Conservation (phyloP, 371 early-diverging fungal species). For the Mucor mucedo region DNA sequence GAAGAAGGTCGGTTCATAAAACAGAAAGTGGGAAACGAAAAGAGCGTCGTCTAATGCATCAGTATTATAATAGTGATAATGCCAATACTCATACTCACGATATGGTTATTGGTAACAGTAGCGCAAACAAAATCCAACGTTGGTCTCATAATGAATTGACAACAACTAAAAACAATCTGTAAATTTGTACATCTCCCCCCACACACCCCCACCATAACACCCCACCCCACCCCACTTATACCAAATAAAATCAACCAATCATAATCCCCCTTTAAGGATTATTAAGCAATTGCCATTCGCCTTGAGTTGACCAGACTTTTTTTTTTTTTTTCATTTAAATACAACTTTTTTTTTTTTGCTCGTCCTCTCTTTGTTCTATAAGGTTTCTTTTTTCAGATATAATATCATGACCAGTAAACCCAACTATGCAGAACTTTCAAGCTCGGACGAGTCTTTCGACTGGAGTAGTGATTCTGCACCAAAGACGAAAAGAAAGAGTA, state of each 20-base stretch:
- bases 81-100: conserved; percentile 1
- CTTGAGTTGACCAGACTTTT: neutral
- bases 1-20: conserved; percentile 34
- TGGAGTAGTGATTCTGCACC: conserved; percentile 25
- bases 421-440: conserved; percentile 4
- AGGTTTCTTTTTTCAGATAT: neutral
- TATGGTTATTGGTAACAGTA: conserved; percentile 9
- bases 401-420: neutral
- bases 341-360: neutral
- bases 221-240: neutral
- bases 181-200: neutral
- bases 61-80: conserved; percentile 7
- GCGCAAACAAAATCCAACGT: neutral
- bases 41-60: conserved; percentile 24
- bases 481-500: conserved; percentile 21
- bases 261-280: neutral
- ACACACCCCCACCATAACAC: neutral
- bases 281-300: neutral
- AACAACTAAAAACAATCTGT: neutral
- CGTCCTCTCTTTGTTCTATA: neutral
- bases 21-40: conserved; percentile 50
- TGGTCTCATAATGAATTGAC: conserved; percentile 2
- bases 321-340: conserved; percentile 1
- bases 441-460: conserved; percentile 23
- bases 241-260: neutral